Evolutionary conservation across 108 stramenopile genomes (phyloP).

Genomic region (Cyclotella cryptica): DNA sequence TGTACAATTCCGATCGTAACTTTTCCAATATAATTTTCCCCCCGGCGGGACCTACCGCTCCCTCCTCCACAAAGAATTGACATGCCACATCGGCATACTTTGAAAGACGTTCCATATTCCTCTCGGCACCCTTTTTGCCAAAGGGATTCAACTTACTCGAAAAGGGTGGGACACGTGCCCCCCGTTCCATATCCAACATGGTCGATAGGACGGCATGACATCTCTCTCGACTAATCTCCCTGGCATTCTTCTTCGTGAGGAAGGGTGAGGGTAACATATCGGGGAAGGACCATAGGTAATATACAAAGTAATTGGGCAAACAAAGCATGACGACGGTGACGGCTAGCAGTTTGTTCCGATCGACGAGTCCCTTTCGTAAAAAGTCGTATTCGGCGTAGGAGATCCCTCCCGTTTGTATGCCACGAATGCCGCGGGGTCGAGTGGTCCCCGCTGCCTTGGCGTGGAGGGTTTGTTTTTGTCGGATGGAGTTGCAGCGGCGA

Average conservation of each 20-base stretch:
- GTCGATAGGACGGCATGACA: constrained; percentile 75
- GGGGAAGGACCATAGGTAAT: constrained; percentile 83
- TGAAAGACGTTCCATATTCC: constrained; percentile 49
- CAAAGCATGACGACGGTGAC: constrained; percentile 68
- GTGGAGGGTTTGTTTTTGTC: constrained; percentile 61
- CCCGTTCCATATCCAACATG: constrained; percentile 69
- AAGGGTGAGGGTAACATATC: constrained; percentile 84
- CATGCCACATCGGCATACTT: constrained; percentile 21
- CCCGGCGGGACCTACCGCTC: constrained; percentile 45
- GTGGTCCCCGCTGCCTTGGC: constrained; percentile 6
- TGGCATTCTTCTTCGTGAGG: constrained; percentile 50
- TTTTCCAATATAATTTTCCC: constrained; percentile 46
- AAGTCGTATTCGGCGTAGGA: constrained; percentile 76
- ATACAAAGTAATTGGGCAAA: constrained; percentile 77
- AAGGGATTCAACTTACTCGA: constrained; percentile 82
- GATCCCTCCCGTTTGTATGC: constrained; percentile 39
- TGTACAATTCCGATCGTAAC: constrained; percentile 50
- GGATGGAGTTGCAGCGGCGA: constrained; percentile 74
- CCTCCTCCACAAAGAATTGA: constrained; percentile 16
- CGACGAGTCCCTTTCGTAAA: constrained; percentile 75
- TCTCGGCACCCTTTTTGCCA: constrained; percentile 59
- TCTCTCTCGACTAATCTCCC: constrained; percentile 64
- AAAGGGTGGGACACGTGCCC: constrained; percentile 65
- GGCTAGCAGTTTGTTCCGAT: constrained; percentile 76
- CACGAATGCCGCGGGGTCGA: constrained; percentile 44